Evolutionary conservation across 768 basidiomycete species (phyloP).

Genomic region (Lactarius tabidus): DNA sequence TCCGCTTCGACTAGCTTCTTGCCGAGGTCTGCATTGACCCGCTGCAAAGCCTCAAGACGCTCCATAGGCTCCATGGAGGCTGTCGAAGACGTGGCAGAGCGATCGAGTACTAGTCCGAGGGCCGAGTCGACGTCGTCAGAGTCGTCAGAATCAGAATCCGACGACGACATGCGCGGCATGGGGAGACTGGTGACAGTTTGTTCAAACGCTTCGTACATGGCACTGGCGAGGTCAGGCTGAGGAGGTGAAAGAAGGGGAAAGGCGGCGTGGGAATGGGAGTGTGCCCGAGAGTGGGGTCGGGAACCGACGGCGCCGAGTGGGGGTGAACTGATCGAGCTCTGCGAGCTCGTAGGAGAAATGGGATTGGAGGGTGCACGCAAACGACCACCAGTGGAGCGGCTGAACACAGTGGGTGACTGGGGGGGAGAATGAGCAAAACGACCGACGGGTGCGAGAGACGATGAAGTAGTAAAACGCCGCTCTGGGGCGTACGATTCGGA

Average conservation of each 20-base stretch:
- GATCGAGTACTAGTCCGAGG: constrained; percentile 58
- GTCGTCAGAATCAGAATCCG: constrained; percentile 45
- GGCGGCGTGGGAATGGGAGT: constrained; percentile 44
- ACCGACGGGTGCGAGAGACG: neutral
- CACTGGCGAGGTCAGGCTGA: constrained; percentile 37
- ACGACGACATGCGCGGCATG: constrained; percentile 45
- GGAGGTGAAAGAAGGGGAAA: constrained; percentile 39
- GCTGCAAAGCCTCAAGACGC: constrained; percentile 65
- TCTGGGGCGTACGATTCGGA: neutral
- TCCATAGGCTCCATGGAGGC: constrained; percentile 71
- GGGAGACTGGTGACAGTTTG: constrained; percentile 51
- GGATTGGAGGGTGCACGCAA: constrained; percentile 73
- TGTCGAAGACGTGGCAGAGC: constrained; percentile 54
- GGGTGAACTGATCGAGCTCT: constrained; percentile 37
- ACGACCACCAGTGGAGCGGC: constrained; percentile 42
- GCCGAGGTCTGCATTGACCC: constrained; percentile 69
- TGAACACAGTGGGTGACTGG: constrained; percentile 43
- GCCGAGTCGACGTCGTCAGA: constrained; percentile 48
- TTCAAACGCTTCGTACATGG: constrained; percentile 40
- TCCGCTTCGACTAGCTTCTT: constrained; percentile 76
- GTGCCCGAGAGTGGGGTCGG: constrained; percentile 64
- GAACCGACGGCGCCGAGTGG: constrained; percentile 40
- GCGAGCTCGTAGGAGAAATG: constrained; percentile 44
- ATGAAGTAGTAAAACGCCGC: neutral
- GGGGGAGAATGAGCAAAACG: constrained; percentile 35